These are phyloP conservation scores for Aspergillus tubingensis DNA, from an alignment of 2,329 filamentous ascomycete genomes.

Conservation along the genomic window DNA sequence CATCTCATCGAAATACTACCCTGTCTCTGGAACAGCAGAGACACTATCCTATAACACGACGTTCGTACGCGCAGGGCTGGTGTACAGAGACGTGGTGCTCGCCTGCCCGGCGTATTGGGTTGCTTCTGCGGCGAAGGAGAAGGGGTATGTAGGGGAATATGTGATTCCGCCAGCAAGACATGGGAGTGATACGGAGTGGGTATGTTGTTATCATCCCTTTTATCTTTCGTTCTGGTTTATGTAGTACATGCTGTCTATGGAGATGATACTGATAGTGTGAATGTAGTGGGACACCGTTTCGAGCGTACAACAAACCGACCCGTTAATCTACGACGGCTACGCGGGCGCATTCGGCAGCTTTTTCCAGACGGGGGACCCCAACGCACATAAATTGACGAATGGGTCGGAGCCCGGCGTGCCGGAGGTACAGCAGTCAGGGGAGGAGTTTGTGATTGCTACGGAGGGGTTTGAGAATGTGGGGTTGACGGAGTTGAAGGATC, in stretches of 20 bases:
- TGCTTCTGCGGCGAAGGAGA: slow-evolving; percentile 45
- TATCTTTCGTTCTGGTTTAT: neutral
- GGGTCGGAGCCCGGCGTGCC: slow-evolving; percentile 47
- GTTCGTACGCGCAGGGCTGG: slow-evolving; percentile 55
- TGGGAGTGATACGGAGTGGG: slow-evolving; percentile 59
- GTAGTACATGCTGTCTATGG: too few relatives aligned
- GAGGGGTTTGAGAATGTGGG: slow-evolving; percentile 47
- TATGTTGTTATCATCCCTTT: slow-evolving; percentile 32
- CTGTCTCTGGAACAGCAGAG: slow-evolving; percentile 50
- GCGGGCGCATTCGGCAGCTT: slow-evolving; percentile 63
- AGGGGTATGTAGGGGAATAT: slow-evolving; percentile 61
- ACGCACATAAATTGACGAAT: slow-evolving; percentile 57
- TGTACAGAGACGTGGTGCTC: slow-evolving; percentile 61
- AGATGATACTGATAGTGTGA: neutral
- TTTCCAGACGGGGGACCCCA: slow-evolving; percentile 61
- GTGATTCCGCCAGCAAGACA: slow-evolving; percentile 61
- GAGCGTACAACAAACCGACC: slow-evolving; percentile 53
- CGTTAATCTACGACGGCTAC: slow-evolving; percentile 58
- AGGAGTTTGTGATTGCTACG: slow-evolving; percentile 56
- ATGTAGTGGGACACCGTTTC: slow-evolving; percentile 60
- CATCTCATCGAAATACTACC: slow-evolving; percentile 52
- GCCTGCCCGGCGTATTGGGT: slow-evolving; percentile 64
- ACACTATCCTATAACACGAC: slow-evolving; percentile 54
- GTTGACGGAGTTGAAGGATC: slow-evolving; percentile 43
- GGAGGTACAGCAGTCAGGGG: slow-evolving; percentile 35